Evolutionary conservation across 2,329 filamentous ascomycete species (phyloP).

Genomic region (Aspergillus pseudoviridinutans): DNA sequence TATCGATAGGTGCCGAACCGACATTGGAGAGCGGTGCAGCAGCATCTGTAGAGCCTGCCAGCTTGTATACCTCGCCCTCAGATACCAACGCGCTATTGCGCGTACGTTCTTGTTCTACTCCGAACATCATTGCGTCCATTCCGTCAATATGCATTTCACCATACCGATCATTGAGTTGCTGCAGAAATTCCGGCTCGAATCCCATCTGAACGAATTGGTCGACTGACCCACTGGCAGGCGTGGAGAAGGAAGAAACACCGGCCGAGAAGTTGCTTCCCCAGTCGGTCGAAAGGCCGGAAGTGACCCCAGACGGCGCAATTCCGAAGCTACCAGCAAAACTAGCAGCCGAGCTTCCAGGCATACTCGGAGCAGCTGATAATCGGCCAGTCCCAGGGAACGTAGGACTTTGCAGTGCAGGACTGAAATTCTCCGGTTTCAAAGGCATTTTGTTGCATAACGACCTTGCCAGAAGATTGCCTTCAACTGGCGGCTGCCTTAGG

Average conservation of each 20-base stretch:
- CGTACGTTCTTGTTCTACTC: slow-evolving; percentile 5
- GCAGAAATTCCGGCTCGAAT: slow-evolving; percentile 37
- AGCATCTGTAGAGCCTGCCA: slow-evolving; percentile 1
- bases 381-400: slow-evolving; percentile 26
- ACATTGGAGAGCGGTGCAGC: slow-evolving; percentile 2
- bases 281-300: slow-evolving; percentile 29
- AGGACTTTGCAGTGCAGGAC: slow-evolving; percentile 32
- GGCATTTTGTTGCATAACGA: slow-evolving; percentile 19
- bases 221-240: slow-evolving; percentile 24
- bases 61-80: not conserved
- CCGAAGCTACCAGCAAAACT: slow-evolving; percentile 35
- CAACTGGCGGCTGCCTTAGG: slow-evolving; percentile 29
- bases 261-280: slow-evolving; percentile 31
- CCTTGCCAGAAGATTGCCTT: slow-evolving; percentile 28
- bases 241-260: slow-evolving; percentile 29
- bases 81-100: slow-evolving; percentile 7
- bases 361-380: slow-evolving; percentile 33
- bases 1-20: slow-evolving; percentile 15
- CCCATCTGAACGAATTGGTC: slow-evolving; percentile 37
- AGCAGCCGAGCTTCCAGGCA: slow-evolving; percentile 31
- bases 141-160: slow-evolving; percentile 29
- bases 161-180: slow-evolving; percentile 32
- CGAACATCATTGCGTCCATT: slow-evolving; percentile 25
- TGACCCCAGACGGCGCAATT: slow-evolving; percentile 21
- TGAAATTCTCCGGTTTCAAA: slow-evolving; percentile 23